Conservation (phyloP, 148 eudicot species). For the Rhododendron griersonianum region DNA sequence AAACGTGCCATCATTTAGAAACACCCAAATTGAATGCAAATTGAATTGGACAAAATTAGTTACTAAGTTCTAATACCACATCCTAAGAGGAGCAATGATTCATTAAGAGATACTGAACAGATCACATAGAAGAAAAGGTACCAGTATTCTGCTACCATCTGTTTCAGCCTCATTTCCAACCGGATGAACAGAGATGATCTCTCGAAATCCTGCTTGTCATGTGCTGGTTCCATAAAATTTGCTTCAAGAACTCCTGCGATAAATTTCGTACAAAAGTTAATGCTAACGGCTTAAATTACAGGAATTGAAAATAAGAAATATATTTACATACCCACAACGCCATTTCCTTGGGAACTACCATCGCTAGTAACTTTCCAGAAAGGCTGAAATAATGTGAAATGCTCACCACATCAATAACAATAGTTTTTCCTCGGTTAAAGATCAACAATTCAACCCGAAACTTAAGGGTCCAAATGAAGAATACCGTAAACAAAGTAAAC, state of each 20-base stretch:
- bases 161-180: conserved; percentile 76
- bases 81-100: neutral
- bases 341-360: conserved; percentile 71
- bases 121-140: conserved; percentile 29
- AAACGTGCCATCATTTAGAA: neutral
- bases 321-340: conserved; percentile 81
- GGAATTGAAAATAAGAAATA: neutral
- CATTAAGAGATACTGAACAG: neutral
- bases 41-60: neutral
- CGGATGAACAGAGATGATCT: conserved; percentile 67
- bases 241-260: conserved; percentile 86
- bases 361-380: conserved; percentile 94
- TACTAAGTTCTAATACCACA: neutral
- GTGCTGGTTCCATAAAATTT: conserved; percentile 95
- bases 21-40: neutral
- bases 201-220: conserved; percentile 99
- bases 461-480: neutral
- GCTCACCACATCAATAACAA: conserved; percentile 3
- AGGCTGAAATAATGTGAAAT: conserved; percentile 49
- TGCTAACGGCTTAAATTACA: conserved; percentile 1
- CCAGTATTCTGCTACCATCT: conserved; percentile 89
- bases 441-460: neutral
- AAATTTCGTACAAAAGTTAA: conserved; percentile 3
- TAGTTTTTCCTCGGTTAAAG: neutral
- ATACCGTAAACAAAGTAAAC: neutral